Conservation (phyloP, 2,329 filamentous ascomycete species). For the Cordyceps javanica region DNA sequence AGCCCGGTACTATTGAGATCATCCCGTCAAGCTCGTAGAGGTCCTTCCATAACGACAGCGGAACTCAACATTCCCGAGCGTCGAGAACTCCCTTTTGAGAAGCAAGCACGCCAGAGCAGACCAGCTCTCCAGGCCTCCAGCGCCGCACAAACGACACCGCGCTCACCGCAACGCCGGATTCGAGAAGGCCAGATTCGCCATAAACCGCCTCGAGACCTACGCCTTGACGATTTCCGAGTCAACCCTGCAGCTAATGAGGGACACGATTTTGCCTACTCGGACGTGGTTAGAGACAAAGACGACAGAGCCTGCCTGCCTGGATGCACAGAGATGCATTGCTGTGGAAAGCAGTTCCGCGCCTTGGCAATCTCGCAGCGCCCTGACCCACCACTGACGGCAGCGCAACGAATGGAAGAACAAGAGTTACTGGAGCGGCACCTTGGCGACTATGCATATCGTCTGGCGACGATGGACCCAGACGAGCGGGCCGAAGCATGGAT, state of each 20-base stretch:
- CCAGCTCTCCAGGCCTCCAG: neutral
- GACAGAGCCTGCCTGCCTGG: slow-evolving; percentile 66
- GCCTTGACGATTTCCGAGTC: slow-evolving; percentile 71
- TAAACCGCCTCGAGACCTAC: slow-evolving; percentile 51
- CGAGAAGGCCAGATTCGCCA: slow-evolving; percentile 41
- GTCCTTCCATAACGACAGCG: slow-evolving; percentile 15
- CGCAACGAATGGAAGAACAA: slow-evolving; percentile 37
- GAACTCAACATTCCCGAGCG: slow-evolving; percentile 31
- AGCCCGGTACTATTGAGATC: slow-evolving; percentile 22
- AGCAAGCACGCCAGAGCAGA: slow-evolving; percentile 14
- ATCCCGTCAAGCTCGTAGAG: slow-evolving; percentile 19
- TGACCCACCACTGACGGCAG: slow-evolving; percentile 28
- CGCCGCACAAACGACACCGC: slow-evolving; percentile 1
- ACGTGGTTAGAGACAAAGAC: slow-evolving; percentile 65
- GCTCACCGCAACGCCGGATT: slow-evolving; percentile 10
- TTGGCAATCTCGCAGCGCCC: slow-evolving; percentile 52
- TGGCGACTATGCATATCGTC: slow-evolving; percentile 52
- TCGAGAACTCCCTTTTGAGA: slow-evolving; percentile 37
- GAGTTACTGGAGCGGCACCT: slow-evolving; percentile 50
- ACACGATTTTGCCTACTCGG: slow-evolving; percentile 63
- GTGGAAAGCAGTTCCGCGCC: slow-evolving; percentile 63
- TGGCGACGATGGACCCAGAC: slow-evolving; percentile 50
- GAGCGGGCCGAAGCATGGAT: slow-evolving; percentile 62
- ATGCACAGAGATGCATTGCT: slow-evolving; percentile 71
- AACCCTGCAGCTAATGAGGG: slow-evolving; percentile 70